A percentile compares a stretch with the other conserved stretches of the same genome.
Evolutionary conservation across 352 stramenopile species (phyloP).

Genomic region (Globisporangium megalacanthum): DNA sequence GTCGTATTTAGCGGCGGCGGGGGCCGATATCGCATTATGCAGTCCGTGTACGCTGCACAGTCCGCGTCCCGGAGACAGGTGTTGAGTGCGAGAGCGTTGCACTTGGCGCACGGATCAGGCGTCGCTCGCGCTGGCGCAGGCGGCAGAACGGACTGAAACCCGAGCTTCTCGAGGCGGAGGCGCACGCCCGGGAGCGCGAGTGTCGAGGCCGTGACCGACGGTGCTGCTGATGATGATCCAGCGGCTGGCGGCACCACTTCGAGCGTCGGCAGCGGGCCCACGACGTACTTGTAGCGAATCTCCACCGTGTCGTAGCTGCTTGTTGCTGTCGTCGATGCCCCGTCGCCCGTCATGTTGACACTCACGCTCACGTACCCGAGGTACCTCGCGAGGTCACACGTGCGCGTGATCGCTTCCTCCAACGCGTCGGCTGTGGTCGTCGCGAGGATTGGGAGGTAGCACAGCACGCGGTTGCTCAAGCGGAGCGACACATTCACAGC

Average conservation of each 20-base stretch:
- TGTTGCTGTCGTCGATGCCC: slow-evolving; percentile 3
- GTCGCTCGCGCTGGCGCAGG: slow-evolving; percentile 6
- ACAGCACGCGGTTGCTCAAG: slow-evolving; percentile 28
- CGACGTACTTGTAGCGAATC: slow-evolving; percentile 42
- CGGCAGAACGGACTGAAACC: slow-evolving; percentile 18
- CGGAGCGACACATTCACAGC: slow-evolving; percentile 31
- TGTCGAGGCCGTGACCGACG: slow-evolving; percentile 2
- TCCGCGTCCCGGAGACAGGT: slow-evolving; percentile 41
- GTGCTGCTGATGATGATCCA: slow-evolving; percentile 6
- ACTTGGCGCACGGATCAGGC: slow-evolving; percentile 17
- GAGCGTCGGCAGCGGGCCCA: slow-evolving; percentile 38
- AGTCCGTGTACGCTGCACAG: slow-evolving; percentile 51
- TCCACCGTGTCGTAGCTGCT: slow-evolving; percentile 18
- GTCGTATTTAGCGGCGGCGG: background rate
- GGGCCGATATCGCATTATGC: slow-evolving; percentile 31
- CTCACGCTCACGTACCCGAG: slow-evolving; percentile 26
- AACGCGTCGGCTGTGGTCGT: slow-evolving; percentile 20
- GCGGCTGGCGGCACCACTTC: slow-evolving; percentile 9
- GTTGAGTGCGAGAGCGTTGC: slow-evolving; percentile 32
- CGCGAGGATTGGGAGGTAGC: slow-evolving; percentile 28
- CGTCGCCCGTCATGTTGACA: slow-evolving; percentile 18
- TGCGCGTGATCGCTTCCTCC: slow-evolving; percentile 26
- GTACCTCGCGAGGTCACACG: slow-evolving; percentile 41
- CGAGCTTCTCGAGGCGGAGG: slow-evolving; percentile 28
- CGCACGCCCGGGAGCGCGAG: slow-evolving; percentile 19